phyloP scores from a whole-genome alignment of 495 filamentous ascomycete species.

The Xylaria grammica region DNA sequence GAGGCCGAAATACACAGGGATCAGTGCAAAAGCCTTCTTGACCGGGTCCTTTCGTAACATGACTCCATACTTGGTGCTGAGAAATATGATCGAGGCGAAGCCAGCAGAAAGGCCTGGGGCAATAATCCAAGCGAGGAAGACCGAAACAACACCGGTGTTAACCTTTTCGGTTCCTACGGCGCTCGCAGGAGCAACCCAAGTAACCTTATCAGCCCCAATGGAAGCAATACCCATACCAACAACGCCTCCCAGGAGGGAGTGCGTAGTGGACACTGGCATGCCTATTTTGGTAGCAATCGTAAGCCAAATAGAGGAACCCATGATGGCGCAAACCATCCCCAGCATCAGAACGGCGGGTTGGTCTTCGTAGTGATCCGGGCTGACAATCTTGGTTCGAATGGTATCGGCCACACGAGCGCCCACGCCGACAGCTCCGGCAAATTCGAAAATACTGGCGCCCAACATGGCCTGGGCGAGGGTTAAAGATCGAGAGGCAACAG shows the following conservation, averaged over 20 bases:
- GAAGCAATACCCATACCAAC: constrained; percentile 68
- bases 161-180: constrained; percentile 56
- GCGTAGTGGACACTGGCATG: constrained; percentile 67
- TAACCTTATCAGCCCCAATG: constrained; percentile 54
- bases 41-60: constrained; percentile 63
- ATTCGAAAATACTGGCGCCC: constrained; percentile 70
- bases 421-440: constrained; percentile 67
- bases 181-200: constrained; percentile 58
- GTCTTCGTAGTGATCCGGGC: constrained; percentile 53
- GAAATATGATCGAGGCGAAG: constrained; percentile 68
- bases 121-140: constrained; percentile 67
- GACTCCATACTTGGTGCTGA: constrained; percentile 66
- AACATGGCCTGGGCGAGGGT: constrained; percentile 71
- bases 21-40: constrained; percentile 58
- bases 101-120: constrained; percentile 63
- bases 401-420: constrained; percentile 69
- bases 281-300: constrained; percentile 61
- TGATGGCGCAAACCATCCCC: constrained; percentile 65
- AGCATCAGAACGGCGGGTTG: constrained; percentile 64
- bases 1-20: constrained; percentile 67
- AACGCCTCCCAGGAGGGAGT: constrained; percentile 67
- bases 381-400: constrained; percentile 70
- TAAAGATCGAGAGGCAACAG: constrained; percentile 70
- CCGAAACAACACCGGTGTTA: constrained; percentile 60
- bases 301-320: constrained; percentile 64